A percentile compares a stretch with the other conserved stretches of the same genome.
These are phyloP conservation scores for Sclerotinia glacialis DNA, from an alignment of 2,329 filamentous ascomycete genomes.

Conservation along the genomic window DNA sequence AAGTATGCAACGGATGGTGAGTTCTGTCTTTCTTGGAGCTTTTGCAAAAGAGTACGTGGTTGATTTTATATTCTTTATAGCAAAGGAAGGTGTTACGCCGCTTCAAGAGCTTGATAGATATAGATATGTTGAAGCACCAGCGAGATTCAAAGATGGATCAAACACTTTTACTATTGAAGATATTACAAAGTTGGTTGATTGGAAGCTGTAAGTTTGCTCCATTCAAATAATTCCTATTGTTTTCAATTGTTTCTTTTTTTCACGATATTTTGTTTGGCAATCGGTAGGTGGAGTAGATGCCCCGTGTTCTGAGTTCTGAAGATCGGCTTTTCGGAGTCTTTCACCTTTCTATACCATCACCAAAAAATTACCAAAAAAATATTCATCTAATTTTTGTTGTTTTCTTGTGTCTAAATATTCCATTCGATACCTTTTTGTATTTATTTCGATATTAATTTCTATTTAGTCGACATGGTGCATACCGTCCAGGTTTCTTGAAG, in stretches of 20 bases:
- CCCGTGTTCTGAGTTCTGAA: background rate
- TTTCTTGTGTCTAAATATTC: background rate
- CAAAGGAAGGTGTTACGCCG: conserved; percentile 29
- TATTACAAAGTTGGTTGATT: conserved; percentile 60
- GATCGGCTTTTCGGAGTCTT: background rate
- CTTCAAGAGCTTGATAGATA: conserved; percentile 58
- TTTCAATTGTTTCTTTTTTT: conserved; percentile 27
- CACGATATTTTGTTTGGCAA: conserved; percentile 21
- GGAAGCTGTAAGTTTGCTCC: conserved; percentile 61
- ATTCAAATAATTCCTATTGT: background rate
- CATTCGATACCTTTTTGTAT: background rate
- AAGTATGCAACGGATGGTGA: conserved; percentile 30
- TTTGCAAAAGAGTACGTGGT: conserved; percentile 8
- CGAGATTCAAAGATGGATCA: conserved; percentile 44
- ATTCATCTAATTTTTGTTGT: conserved; percentile 8
- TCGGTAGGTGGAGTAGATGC: background rate
- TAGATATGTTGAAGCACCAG: conserved; percentile 55
- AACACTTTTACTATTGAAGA: conserved; percentile 49
- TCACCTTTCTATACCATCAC: background rate
- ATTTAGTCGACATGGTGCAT: conserved; percentile 54
- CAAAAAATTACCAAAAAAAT: conserved; percentile 9
- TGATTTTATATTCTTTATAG: conserved; percentile 29
- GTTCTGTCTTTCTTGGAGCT: conserved; percentile 19
- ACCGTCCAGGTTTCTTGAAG: conserved; percentile 59
- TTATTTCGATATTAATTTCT: conserved; percentile 2